phyloP scores from a whole-genome alignment of 2,329 filamentous ascomycete genomes.

The Pseudopyrenochaeta lycopersici region DNA sequence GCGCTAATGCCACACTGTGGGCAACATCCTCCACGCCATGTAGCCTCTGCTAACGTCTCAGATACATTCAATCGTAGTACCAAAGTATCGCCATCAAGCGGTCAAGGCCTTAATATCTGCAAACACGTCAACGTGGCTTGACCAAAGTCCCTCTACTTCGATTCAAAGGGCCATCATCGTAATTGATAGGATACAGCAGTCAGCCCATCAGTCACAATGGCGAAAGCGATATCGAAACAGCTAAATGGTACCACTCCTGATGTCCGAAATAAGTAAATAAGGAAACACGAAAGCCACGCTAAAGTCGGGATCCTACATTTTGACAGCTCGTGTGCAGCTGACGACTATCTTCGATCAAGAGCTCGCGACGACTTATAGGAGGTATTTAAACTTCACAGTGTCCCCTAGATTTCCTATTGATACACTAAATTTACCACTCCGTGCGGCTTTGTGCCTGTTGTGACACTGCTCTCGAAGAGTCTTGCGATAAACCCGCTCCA shows the following conservation, averaged over 20 bases:
- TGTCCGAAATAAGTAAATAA: constrained; percentile 4
- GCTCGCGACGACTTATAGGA: constrained; percentile 2
- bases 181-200: constrained; percentile 1
- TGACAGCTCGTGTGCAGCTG: constrained; percentile 24
- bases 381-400: constrained; percentile 5
- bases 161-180: neutral
- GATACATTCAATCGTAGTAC: constrained; percentile 10
- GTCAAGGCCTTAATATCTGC: constrained; percentile 5
- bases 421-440: neutral
- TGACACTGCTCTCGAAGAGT: neutral
- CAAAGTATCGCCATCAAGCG: constrained; percentile 5
- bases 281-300: constrained; percentile 21
- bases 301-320: constrained; percentile 20
- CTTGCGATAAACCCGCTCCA: neutral
- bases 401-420: neutral
- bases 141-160: constrained; percentile 1
- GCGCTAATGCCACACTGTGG: neutral
- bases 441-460: neutral
- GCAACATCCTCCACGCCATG: constrained; percentile 9
- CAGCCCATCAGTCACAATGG: constrained; percentile 4
- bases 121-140: constrained; percentile 17
- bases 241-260: constrained; percentile 10
- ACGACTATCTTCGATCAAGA: neutral
- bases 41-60: constrained; percentile 3
- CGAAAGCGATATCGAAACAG: constrained; percentile 6